Conservation (phyloP, 2,329 filamentous ascomycete species). For the Cladobotryum protrusum region DNA sequence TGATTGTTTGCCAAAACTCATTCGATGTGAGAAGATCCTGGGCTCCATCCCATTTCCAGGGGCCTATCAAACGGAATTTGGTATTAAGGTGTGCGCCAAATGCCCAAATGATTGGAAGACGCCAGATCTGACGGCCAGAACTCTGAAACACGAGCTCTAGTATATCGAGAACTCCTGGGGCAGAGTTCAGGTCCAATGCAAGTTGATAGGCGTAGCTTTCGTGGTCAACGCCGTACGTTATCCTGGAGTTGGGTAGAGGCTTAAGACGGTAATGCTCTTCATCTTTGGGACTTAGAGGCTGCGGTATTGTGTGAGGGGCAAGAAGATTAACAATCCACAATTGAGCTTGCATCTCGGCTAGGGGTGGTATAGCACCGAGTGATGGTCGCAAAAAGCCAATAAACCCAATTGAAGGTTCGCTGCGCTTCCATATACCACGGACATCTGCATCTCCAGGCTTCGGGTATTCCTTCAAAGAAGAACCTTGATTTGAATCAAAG, state of each 20-base stretch:
- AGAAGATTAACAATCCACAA: conserved; percentile 36
- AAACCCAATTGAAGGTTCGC: conserved; percentile 35
- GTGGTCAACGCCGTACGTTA: conserved; percentile 38
- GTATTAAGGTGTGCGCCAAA: conserved; percentile 36
- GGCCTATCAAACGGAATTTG: conserved; percentile 36
- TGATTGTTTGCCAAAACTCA: conserved; percentile 19
- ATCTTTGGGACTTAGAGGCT: conserved; percentile 24
- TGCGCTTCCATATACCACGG: conserved; percentile 40
- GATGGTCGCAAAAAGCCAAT: conserved; percentile 41
- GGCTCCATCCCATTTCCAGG: conserved; percentile 30
- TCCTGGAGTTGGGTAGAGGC: conserved; percentile 22
- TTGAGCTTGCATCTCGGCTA: conserved; percentile 40
- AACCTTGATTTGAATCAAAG: conserved; percentile 16
- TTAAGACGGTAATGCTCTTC: conserved; percentile 35
- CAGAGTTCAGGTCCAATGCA: conserved; percentile 36
- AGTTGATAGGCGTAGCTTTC: conserved; percentile 43
- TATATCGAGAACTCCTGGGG: conserved; percentile 28
- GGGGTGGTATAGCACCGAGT: conserved; percentile 39
- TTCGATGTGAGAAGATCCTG: conserved; percentile 13
- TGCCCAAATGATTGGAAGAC: conserved; percentile 30
- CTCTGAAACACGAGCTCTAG: conserved; percentile 19
- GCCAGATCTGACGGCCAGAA: conserved; percentile 11
- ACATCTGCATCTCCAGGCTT: conserved; percentile 42
- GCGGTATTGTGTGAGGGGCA: conserved; percentile 12
- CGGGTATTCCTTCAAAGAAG: conserved; percentile 25